Percentiles rank a stretch among this genome's conserved stretches.
Evolutionary conservation across 345 rosid species (phyloP).

Genomic region (Microcos paniculata): DNA sequence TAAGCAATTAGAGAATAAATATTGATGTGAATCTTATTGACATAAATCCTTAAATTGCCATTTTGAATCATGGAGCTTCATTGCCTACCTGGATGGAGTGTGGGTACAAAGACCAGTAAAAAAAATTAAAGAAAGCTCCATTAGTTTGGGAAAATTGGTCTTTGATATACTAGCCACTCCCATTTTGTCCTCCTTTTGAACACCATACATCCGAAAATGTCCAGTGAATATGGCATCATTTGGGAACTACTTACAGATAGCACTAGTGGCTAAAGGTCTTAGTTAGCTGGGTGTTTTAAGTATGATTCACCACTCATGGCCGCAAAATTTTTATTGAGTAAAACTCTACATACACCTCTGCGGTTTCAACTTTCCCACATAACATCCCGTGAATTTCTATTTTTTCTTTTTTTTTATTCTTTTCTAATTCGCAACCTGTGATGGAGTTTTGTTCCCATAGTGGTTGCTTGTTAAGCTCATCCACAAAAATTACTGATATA

Average conservation of each 20-base stretch:
- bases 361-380: too few relatives aligned
- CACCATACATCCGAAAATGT: neutral
- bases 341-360: too few relatives aligned
- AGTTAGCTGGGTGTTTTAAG: neutral
- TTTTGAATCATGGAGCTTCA: neutral
- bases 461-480: too few relatives aligned
- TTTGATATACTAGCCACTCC: neutral
- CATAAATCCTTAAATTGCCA: neutral
- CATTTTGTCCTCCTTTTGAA: neutral
- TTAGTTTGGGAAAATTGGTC: neutral
- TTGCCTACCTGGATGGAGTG: neutral
- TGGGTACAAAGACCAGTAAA: neutral
- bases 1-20: slow-evolving; percentile 5
- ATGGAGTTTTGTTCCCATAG: too few relatives aligned
- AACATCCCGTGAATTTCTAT: too few relatives aligned
- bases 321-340: neutral
- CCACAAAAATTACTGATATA: too few relatives aligned
- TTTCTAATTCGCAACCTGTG: too few relatives aligned
- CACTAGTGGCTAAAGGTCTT: neutral
- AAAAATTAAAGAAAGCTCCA: neutral
- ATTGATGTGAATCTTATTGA: neutral
- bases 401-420: too few relatives aligned
- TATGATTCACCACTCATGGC: neutral
- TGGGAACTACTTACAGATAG: neutral
- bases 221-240: neutral